phyloP scores from a whole-genome alignment of 192 early-diverging fungal genomes.

The Coemansia sp. region DNA sequence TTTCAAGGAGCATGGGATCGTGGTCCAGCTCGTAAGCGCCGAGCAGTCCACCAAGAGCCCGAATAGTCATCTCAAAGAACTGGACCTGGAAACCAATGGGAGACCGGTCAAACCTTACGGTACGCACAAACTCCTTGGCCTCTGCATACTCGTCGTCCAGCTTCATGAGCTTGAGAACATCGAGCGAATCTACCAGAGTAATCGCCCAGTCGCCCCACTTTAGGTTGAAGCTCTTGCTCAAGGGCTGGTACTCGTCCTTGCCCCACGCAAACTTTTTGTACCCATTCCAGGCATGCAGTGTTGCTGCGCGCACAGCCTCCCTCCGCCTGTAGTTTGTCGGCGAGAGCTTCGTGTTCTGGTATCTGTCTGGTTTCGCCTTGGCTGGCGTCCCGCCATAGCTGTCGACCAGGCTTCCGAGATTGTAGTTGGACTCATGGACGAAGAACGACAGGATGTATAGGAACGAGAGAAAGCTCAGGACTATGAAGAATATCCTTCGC shows the following conservation, averaged over 20 bases:
- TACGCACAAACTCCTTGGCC: conserved; percentile 66
- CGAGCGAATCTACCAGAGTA: conserved; percentile 83
- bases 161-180: conserved; percentile 82
- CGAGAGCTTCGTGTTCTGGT: conserved; percentile 7
- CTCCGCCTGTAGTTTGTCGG: conserved; percentile 30
- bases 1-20: conserved; percentile 65
- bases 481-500: conserved; percentile 29
- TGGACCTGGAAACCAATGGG: neutral
- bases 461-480: conserved; percentile 3
- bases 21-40: conserved; percentile 76
- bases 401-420: neutral
- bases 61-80: conserved; percentile 86
- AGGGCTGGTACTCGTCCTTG: conserved; percentile 52
- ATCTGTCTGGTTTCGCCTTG: neutral
- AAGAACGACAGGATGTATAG: conserved; percentile 25
- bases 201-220: conserved; percentile 74
- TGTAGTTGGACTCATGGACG: neutral
- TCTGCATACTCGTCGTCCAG: conserved; percentile 73
- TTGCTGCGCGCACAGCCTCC: conserved; percentile 38
- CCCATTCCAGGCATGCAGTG: conserved; percentile 51
- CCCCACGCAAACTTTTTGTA: conserved; percentile 48
- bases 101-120: conserved; percentile 56
- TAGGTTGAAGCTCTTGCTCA: conserved; percentile 21
- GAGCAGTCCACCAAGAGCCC: conserved; percentile 84
- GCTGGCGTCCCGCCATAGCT: conserved; percentile 15